Percentiles rank a stretch among this genome's conserved stretches.
These are phyloP conservation scores for Tremella fuciformis DNA, from an alignment of 768 basidiomycete genomes.

Conservation along the genomic window DNA sequence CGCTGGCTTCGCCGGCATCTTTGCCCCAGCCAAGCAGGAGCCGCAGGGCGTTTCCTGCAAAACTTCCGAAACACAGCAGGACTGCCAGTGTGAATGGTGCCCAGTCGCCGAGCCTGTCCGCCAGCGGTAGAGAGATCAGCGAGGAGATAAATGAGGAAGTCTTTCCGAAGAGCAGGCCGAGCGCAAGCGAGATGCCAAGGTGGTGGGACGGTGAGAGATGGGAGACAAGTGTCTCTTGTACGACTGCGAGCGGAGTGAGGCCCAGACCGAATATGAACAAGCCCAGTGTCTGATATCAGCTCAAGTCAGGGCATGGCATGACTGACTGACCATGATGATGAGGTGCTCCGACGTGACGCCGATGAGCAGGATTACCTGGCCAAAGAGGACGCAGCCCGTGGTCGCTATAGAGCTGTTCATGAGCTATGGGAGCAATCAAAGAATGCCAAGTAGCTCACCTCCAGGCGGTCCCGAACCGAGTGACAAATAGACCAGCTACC, in stretches of 20 bases:
- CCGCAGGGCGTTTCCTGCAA: conserved; percentile 20
- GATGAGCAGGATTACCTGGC: conserved; percentile 60
- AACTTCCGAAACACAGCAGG: conserved; percentile 18
- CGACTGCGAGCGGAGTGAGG: conserved; percentile 73
- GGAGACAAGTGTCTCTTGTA: conserved; percentile 58
- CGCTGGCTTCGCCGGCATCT: conserved; percentile 12
- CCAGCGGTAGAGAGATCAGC: conserved; percentile 70
- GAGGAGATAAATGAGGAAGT: conserved; percentile 72
- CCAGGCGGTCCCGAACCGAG: conserved; percentile 27
- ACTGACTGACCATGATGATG: conserved; percentile 45
- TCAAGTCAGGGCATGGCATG: neutral
- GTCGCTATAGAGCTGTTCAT: conserved; percentile 63
- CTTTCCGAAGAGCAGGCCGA: conserved; percentile 81
- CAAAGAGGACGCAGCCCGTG: conserved; percentile 69
- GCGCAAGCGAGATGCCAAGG: conserved; percentile 57
- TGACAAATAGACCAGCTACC: conserved; percentile 62
- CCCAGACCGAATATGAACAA: conserved; percentile 78
- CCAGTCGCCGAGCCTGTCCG: conserved; percentile 24
- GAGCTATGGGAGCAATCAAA: neutral
- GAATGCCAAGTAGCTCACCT: conserved; percentile 8
- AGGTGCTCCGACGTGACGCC: conserved; percentile 26
- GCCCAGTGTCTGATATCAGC: conserved; percentile 69
- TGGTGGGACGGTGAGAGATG: conserved; percentile 24
- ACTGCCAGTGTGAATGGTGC: conserved; percentile 28
- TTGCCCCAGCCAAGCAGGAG: conserved; percentile 20